phyloP scores from a whole-genome alignment of 805 yeast species.

The Deakozyma indianensis region DNA sequence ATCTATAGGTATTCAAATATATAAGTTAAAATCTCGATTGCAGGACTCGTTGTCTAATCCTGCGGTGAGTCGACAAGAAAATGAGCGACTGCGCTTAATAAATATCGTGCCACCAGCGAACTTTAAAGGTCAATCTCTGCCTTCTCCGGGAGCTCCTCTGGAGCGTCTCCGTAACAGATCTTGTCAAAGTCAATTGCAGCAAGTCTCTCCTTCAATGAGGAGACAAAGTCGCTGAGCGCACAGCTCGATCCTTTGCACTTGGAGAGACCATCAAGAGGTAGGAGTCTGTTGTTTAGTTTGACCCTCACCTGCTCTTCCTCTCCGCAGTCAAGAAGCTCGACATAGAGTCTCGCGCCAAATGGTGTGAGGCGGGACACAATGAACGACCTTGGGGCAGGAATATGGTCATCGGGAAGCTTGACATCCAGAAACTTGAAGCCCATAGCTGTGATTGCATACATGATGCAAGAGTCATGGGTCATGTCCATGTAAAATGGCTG shows the following conservation, averaged over 20 bases:
- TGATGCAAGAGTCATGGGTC: constrained; percentile 60
- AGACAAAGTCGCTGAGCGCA: constrained; percentile 15
- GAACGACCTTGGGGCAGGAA: constrained; percentile 26
- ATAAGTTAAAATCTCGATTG: too few relatives aligned
- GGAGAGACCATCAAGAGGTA: constrained; percentile 22
- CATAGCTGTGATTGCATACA: constrained; percentile 47
- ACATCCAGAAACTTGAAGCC: constrained; percentile 33
- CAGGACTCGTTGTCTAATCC: too few relatives aligned
- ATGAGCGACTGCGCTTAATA: too few relatives aligned
- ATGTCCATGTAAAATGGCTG: constrained; percentile 51
- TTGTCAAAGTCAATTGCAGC: constrained; percentile 16
- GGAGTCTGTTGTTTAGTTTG: constrained; percentile 23
- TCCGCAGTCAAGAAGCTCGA: constrained; percentile 25
- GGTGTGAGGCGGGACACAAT: constrained; percentile 27
- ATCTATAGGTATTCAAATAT: too few relatives aligned
- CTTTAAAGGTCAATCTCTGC: too few relatives aligned
- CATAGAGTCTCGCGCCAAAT: constrained; percentile 26
- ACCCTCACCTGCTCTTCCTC: constrained; percentile 18
- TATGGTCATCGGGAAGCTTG: constrained; percentile 30
- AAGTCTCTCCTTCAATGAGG: constrained; percentile 16
- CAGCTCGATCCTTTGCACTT: constrained; percentile 10
- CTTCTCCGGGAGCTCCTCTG: too few relatives aligned
- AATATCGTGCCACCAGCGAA: too few relatives aligned
- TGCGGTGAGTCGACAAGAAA: too few relatives aligned
- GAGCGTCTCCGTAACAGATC: constrained; percentile 14